These are phyloP conservation scores for Entophlyctis luteolus DNA, from an alignment of 192 early-diverging fungal species.

Conservation along the genomic window DNA sequence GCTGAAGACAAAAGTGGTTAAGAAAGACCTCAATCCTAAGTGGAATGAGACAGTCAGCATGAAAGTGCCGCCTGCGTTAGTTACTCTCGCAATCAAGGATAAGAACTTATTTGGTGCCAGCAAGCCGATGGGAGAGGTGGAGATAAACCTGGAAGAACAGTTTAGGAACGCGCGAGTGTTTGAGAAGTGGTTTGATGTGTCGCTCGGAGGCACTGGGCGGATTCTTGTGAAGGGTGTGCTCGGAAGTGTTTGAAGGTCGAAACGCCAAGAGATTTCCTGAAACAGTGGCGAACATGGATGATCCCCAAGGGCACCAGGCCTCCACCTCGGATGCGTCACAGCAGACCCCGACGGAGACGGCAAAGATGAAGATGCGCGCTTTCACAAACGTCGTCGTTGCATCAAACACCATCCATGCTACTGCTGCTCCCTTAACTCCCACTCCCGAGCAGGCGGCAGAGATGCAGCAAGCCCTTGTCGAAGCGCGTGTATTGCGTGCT, in stretches of 20 bases:
- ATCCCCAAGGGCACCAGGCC: no score
- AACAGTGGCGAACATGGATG: no score
- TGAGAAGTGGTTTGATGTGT: constrained; percentile 37
- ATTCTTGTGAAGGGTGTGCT: constrained; percentile 27
- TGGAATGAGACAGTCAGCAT: constrained; percentile 51
- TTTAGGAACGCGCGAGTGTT: constrained; percentile 26
- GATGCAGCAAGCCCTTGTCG: no score
- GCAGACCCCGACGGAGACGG: no score
- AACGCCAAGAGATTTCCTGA: no score
- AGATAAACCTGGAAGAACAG: constrained; percentile 48
- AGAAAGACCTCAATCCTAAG: constrained; percentile 64
- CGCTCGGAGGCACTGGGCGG: constrained; percentile 40
- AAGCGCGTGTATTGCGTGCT: no score
- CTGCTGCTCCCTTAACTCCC: no score
- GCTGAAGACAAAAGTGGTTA: constrained; percentile 63
- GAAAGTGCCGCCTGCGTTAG: constrained; percentile 29
- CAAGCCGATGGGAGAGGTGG: constrained; percentile 61
- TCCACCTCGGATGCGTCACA: no score
- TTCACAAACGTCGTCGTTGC: no score
- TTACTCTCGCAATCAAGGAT: constrained; percentile 64
- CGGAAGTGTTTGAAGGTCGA: constrained; percentile 13
- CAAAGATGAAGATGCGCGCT: no score
- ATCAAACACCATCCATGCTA: no score
- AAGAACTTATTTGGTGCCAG: constrained; percentile 63
- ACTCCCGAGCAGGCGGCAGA: no score